phyloP scores from a whole-genome alignment of 1,284 basidiomycete species.

The Amylostereum areolatum region DNA sequence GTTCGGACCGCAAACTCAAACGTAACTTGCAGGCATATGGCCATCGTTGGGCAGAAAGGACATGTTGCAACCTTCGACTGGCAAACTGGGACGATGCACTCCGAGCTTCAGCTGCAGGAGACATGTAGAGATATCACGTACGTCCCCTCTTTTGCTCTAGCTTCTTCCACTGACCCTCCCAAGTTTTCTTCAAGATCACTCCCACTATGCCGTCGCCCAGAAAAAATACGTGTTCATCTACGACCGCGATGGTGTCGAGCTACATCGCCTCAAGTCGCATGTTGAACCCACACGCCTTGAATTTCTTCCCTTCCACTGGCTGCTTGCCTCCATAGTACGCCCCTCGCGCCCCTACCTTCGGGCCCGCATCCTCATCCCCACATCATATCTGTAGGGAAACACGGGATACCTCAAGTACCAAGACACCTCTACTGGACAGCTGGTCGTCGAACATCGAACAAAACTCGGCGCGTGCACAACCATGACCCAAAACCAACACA shows the following conservation, averaged over 20 bases:
- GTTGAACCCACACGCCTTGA: constrained; percentile 90
- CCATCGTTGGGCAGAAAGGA: constrained; percentile 76
- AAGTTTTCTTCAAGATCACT: constrained; percentile 90
- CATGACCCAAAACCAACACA: constrained; percentile 90
- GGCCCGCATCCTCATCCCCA: constrained; percentile 1
- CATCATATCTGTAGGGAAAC: constrained; percentile 54
- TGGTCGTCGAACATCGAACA: constrained; percentile 87
- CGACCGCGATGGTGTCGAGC: constrained; percentile 89
- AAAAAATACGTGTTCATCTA: constrained; percentile 97
- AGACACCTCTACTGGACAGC: constrained; percentile 90
- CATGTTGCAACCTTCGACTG: constrained; percentile 96
- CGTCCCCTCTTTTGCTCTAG: constrained; percentile 19
- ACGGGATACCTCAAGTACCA: constrained; percentile 93
- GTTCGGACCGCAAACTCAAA: background rate
- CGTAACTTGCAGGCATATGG: constrained; percentile 64
- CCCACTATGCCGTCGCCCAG: constrained; percentile 93
- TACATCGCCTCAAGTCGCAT: constrained; percentile 82
- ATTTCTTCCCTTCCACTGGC: constrained; percentile 95
- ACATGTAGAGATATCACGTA: constrained; percentile 89
- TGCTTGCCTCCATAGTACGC: constrained; percentile 80
- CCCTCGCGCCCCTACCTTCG: background rate
- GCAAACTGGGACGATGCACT: constrained; percentile 82
- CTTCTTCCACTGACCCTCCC: constrained; percentile 6
- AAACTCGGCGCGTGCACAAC: constrained; percentile 82
- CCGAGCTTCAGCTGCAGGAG: constrained; percentile 87